Base-by-base conservation (phyloP, 768 basidiomycete genomes). In the Tricholoma hemisulphureum region DNA sequence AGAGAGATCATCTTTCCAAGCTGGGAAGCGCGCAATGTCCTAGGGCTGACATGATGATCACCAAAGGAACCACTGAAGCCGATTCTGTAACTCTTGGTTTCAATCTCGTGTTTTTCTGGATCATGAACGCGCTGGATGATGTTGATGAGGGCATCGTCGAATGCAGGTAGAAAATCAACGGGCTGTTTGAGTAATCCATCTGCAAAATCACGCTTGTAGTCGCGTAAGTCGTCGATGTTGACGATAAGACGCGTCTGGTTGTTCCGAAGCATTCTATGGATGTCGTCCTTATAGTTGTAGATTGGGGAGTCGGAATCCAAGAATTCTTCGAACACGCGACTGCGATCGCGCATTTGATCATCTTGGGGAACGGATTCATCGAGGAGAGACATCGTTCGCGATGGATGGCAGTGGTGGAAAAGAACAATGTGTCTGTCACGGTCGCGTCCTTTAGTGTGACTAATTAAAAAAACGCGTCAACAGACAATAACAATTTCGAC, bases 11-110 rank as follows among this genome's bases (percentile, higher is more conserved):
- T 94, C 74, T 89, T 94, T 50, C 94, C 92, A 18, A 99, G 84
- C 71, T 98, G 89, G 59, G 84, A 81, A 28, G 94, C 90, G 57
- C 87, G 84, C 51, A 99, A 83, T 16, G 94, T 94, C 7, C 97
- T 83, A 48, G 97, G 97, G 73, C 90, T 98, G 71, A 95, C 91
- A 72, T 98, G 95, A 73, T 98, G 93, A 74, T 98, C 96, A 45
- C 97, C 97, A 72, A 99, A 99, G 6, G 93, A 95, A 51, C 97
- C 97, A 64, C 91, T 89, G 71, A 98, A 87, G 21, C 95, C 97
- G 56, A 98, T 81, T 63, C 89, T 88, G 74, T 87, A 98, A 62
- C 79, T 84, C 69, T 89, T 95, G 58, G 83, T 86, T 31, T 85
- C 80, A 57, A 93, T 84, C 46, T 89, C 85, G 73, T 95, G 88